These are phyloP conservation scores for Glycine tomentella DNA, from an alignment of 306 rosid species.

Conservation along the genomic window DNA sequence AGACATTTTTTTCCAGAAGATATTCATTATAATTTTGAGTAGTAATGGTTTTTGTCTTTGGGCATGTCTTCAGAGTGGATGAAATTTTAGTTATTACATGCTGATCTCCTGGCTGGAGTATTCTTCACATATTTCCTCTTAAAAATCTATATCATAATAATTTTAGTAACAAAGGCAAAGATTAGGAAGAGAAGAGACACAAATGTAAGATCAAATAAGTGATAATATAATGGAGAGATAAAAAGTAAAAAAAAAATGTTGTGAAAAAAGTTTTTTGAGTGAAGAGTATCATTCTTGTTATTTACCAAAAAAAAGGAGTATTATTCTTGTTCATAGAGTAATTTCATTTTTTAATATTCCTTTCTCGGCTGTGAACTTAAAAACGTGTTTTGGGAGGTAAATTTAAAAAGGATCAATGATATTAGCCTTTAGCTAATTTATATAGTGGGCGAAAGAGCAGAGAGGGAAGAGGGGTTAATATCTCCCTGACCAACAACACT, in stretches of 20 bases:
- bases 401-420: background rate
- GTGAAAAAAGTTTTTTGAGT: background rate
- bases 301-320: background rate
- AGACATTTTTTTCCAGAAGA: background rate
- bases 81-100: too few species aligned
- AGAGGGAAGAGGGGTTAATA: too few species aligned
- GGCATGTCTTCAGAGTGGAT: background rate
- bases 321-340: background rate
- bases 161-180: background rate
- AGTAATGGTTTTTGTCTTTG: slow-evolving; percentile 8
- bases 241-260: background rate
- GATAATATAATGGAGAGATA: background rate
- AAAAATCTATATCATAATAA: background rate
- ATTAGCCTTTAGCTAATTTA: background rate
- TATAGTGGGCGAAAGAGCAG: too few species aligned
- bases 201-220: background rate
- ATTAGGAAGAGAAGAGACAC: background rate
- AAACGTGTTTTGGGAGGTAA: background rate
- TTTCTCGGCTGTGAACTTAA: slow-evolving; percentile 8
- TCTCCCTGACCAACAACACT: too few species aligned
- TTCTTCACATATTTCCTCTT: background rate
- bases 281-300: background rate
- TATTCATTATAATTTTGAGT: background rate
- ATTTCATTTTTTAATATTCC: background rate
- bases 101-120: too few species aligned